Conservation (phyloP, 129 eudicot species). For the Daucus carota region DH1_v3.0 NC_030381.2:3627001-3627500, state of each 20-base stretch:
- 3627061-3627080: constrained; percentile 90
- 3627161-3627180: constrained; percentile 87
- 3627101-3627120: constrained; percentile 60
- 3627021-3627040: constrained; percentile 82
- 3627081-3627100: constrained; percentile 90
- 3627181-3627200: constrained; percentile 91
- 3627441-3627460: constrained; percentile 96
- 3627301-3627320: neutral
- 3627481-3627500: constrained; percentile 75
- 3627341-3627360: neutral
- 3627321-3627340: neutral
- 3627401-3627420: constrained; percentile 64
- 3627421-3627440: constrained; percentile 91
- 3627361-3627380: constrained; percentile 89
- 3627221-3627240: constrained; percentile 82
- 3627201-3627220: constrained; percentile 86
- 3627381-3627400: constrained; percentile 92
- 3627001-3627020: constrained; percentile 80
- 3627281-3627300: neutral
- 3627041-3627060: constrained; percentile 97
- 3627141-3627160: constrained; percentile 89
- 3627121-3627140: constrained; percentile 66
- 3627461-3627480: constrained; percentile 90
- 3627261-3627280: constrained; percentile 81
- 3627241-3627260: constrained; percentile 87